Percentiles rank a stretch among this genome's conserved stretches.
Conservation (phyloP, 2,329 filamentous ascomycete genomes). For the Tolypocladium sp. region DNA sequence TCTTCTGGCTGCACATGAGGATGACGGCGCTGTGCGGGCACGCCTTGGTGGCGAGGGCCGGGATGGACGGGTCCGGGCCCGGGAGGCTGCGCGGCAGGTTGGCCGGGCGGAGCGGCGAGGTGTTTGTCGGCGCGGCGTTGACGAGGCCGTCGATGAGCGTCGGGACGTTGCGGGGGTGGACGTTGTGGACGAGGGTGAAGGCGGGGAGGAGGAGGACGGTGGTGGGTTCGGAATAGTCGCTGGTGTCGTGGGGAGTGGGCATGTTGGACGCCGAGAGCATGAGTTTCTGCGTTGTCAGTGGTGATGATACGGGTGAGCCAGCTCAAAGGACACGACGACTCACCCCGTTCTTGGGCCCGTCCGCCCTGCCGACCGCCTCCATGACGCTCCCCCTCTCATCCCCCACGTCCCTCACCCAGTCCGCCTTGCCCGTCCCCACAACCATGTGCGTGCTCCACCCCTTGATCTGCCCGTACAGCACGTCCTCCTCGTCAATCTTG, state of each 20-base stretch:
- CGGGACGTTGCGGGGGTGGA: constrained; percentile 65
- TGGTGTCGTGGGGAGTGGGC: constrained; percentile 60
- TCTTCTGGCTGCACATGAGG: constrained; percentile 87
- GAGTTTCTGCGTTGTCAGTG: constrained; percentile 46
- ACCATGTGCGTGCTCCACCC: constrained; percentile 85
- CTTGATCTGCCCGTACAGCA: constrained; percentile 76
- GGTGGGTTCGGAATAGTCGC: constrained; percentile 60
- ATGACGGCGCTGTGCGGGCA: constrained; percentile 82
- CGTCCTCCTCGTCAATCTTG: constrained; percentile 67
- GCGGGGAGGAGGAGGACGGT: constrained; percentile 76
- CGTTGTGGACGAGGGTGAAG: constrained; percentile 75
- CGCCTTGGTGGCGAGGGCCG: constrained; percentile 29
- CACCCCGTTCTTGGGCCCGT: constrained; percentile 60
- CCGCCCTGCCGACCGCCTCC: constrained; percentile 57
- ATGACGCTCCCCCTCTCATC: constrained; percentile 83
- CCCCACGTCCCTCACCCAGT: constrained; percentile 84
- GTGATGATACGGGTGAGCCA: neutral
- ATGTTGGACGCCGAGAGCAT: constrained; percentile 94
- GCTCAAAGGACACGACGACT: no score
- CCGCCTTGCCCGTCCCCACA: constrained; percentile 89
- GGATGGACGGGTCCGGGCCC: constrained; percentile 16
- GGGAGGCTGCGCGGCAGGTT: constrained; percentile 25
- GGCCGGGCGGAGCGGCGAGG: constrained; percentile 44
- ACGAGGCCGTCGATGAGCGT: constrained; percentile 64
- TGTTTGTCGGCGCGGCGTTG: constrained; percentile 64